Conservation (phyloP, 2,329 filamentous ascomycete species). For the Ascosphaera acerosa region DNA sequence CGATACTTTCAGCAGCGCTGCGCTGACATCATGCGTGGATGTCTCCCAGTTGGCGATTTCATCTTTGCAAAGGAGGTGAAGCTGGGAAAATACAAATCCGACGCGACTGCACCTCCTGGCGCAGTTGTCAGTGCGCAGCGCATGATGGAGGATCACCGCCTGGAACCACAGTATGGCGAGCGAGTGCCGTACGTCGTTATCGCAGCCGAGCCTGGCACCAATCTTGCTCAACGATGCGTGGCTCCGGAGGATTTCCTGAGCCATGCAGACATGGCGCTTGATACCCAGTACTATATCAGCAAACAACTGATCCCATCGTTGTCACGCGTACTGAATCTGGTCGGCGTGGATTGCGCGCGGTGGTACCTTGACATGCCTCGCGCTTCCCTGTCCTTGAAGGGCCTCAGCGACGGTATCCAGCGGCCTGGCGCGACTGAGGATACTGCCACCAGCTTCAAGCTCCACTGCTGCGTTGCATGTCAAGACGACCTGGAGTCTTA, state of each 20-base stretch:
- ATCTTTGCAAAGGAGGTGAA: conserved; percentile 86
- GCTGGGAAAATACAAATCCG: conserved; percentile 65
- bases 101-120: conserved; percentile 56
- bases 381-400: background rate
- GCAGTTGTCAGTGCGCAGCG: conserved; percentile 65
- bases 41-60: conserved; percentile 80
- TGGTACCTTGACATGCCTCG: conserved; percentile 99
- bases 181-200: conserved; percentile 87
- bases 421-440: background rate
- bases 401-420: background rate
- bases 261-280: conserved; percentile 54
- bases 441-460: conserved; percentile 27
- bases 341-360: conserved; percentile 66
- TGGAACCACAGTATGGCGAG: conserved; percentile 86
- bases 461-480: conserved; percentile 57
- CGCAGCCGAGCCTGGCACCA: conserved; percentile 60
- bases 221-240: conserved; percentile 73
- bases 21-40: conserved; percentile 70
- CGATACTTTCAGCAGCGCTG: conserved; percentile 75
- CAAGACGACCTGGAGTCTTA: conserved; percentile 26
- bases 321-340: conserved; percentile 87
- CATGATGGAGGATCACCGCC: conserved; percentile 65
- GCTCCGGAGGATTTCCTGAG: conserved; percentile 58
- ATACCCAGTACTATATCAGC: conserved; percentile 88
- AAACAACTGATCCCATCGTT: conserved; percentile 91